These are phyloP conservation scores for Glycine tomentella DNA, from an alignment of 306 rosid species.

Conservation along the genomic window DNA sequence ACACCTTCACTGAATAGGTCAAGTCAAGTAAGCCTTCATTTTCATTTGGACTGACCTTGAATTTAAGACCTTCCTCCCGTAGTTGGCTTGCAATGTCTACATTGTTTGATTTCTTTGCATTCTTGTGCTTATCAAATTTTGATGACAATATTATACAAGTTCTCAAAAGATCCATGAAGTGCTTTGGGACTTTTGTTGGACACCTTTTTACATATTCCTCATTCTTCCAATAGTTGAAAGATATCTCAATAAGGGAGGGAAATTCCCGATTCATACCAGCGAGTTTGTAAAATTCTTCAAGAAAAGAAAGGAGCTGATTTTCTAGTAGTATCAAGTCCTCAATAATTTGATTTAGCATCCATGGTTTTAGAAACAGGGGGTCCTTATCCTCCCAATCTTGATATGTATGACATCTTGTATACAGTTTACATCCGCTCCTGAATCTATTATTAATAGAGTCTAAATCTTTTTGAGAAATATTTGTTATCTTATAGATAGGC, in stretches of 20 bases:
- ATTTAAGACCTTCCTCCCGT: slow-evolving; percentile 46
- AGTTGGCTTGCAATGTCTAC: slow-evolving; percentile 24
- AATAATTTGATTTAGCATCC: rapidly evolving
- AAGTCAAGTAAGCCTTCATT: too few species aligned
- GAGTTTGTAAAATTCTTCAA: neutral
- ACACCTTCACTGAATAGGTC: too few species aligned
- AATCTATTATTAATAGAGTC: too few species aligned
- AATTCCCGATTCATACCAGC: neutral
- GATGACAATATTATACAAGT: too few species aligned
- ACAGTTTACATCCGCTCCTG: too few species aligned
- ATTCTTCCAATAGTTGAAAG: too few species aligned
- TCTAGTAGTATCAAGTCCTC: neutral
- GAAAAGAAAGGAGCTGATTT: slow-evolving; percentile 8
- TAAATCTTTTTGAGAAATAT: too few species aligned
- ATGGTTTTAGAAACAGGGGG: neutral
- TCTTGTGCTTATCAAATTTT: too few species aligned
- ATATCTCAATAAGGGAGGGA: too few species aligned
- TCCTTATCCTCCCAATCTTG: neutral
- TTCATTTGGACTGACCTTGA: neutral
- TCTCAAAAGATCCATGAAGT: too few species aligned
- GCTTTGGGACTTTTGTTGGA: neutral
- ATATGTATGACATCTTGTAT: rapidly evolving
- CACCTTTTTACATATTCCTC: too few species aligned
- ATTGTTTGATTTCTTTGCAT: neutral
- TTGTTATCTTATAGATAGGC: too few species aligned